Percentiles rank a stretch among this genome's conserved stretches.
These are phyloP conservation scores for Komagataella ulmi DNA, from an alignment of 805 yeast species.

Conservation along the genomic window DNA sequence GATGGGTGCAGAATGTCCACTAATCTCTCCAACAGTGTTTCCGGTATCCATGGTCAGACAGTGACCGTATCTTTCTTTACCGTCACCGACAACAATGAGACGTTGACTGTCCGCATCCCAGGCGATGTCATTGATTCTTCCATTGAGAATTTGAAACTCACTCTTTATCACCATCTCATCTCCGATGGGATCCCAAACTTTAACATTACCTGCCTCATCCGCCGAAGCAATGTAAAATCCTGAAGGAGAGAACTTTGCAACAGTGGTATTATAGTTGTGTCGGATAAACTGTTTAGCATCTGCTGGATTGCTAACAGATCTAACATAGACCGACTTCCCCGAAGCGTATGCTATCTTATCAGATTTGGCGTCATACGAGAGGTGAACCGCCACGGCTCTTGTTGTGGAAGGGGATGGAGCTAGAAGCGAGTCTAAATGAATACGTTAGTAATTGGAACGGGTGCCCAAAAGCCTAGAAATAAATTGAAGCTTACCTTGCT, in stretches of 20 bases:
- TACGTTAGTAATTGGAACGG: slow-evolving; percentile 3
- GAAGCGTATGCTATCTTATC: slow-evolving; percentile 69
- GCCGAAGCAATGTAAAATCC: slow-evolving; percentile 89
- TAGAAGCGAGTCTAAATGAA: slow-evolving; percentile 21
- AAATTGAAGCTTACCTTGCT: not conserved
- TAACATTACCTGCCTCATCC: slow-evolving; percentile 80
- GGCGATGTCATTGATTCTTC: slow-evolving; percentile 68
- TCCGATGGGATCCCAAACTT: slow-evolving; percentile 68
- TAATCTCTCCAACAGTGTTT: slow-evolving; percentile 90
- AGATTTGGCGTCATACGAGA: slow-evolving; percentile 60
- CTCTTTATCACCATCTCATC: slow-evolving; percentile 54
- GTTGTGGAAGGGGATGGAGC: slow-evolving; percentile 77
- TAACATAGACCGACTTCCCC: slow-evolving; percentile 67
- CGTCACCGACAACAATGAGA: slow-evolving; percentile 89
- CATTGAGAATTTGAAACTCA: slow-evolving; percentile 63
- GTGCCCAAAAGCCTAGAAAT: not conserved
- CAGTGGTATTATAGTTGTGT: slow-evolving; percentile 64
- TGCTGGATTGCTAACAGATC: slow-evolving; percentile 44
- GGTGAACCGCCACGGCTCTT: slow-evolving; percentile 55
- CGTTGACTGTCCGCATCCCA: slow-evolving; percentile 90
- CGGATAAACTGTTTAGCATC: slow-evolving; percentile 54
- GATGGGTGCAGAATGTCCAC: slow-evolving; percentile 79
- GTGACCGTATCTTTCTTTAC: slow-evolving; percentile 83
- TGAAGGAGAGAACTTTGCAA: slow-evolving; percentile 77
- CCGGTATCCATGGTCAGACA: slow-evolving; percentile 92